Evolutionary conservation across 1,284 basidiomycete species (phyloP), one percentile per base, ranked within the genome.

Genomic region (Chalciporus sp.): DNA sequence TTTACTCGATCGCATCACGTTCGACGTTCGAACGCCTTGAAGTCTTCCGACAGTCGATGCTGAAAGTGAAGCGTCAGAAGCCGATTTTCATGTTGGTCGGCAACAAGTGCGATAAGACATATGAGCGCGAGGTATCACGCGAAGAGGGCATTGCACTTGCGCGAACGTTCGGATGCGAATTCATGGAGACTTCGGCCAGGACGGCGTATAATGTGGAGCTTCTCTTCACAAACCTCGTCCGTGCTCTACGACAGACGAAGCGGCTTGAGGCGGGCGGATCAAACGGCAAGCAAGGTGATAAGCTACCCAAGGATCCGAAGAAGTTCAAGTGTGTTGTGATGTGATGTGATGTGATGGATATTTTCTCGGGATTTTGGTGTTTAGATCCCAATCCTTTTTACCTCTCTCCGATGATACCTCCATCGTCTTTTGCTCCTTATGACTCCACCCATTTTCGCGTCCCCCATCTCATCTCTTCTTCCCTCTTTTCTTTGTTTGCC

Each of bases 121-220:
- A 86, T 63, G 88, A 92, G 65, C 85, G 94, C 42, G 92, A 95
- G 68, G 94, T 96, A 9, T 89, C 90, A 41, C 83, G 84, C 57
- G 90, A 94, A 70, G 96, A 98, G 72, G 97, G 95, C 4, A 81
- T 83, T 17, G 84, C 85, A 19, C 77, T 98, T 58, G 96, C 97
- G 27, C 83, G 87, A 62, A 81, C 85, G 53, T 92, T 96, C 67
- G 94, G 92, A 31, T 98, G 95, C 78, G 90, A 92, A 53, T 98
- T 98, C 72, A 91, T 95, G 72, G 96, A 98, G 75, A 96, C 96
- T 35, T 94, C 91, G 33, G 97, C 96, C 42, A 97, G 97, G 79
- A 94, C 92, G 49, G 88, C 95, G 47, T 83, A 91, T 68, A 98
- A 98, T 71, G 97, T 99, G 58, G 95, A 99, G 72, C 84, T 87